These are phyloP conservation scores for Fragaria ananassa DNA, from an alignment of 306 rosid genomes.

Conservation along the genomic window DNA sequence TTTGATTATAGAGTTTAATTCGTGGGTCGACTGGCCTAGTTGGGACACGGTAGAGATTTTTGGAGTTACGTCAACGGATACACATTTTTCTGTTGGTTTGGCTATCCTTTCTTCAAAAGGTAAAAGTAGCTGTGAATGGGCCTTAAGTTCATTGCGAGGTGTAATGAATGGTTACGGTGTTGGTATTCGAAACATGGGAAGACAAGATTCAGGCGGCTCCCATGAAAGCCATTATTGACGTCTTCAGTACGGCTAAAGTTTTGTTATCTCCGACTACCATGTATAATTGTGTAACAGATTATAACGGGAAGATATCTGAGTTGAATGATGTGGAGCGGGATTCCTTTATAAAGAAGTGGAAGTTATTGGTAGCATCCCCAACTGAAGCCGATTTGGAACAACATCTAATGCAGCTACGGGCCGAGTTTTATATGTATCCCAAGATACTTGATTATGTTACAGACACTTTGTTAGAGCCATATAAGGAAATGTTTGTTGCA, in stretches of 20 bases:
- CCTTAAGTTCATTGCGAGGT: no score
- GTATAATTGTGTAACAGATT: no score
- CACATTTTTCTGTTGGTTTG: no score
- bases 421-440: neutral
- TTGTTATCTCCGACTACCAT: neutral
- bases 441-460: neutral
- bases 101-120: no score
- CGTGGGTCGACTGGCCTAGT: no score
- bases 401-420: neutral
- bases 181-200: fast-evolving
- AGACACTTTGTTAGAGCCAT: neutral
- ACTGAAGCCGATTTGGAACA: neutral
- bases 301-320: no score
- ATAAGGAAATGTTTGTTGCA: neutral
- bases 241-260: neutral
- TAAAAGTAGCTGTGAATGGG: no score
- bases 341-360: neutral
- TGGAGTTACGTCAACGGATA: no score
- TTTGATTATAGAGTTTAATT: no score
- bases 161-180: no score
- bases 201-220: no score
- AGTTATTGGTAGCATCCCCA: neutral
- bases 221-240: neutral
- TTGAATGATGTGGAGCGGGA: fast-evolving
- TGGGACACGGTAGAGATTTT: no score